Base-by-base conservation (phyloP, 345 rosid species). In the Xanthoceras sorbifolium region DNA sequence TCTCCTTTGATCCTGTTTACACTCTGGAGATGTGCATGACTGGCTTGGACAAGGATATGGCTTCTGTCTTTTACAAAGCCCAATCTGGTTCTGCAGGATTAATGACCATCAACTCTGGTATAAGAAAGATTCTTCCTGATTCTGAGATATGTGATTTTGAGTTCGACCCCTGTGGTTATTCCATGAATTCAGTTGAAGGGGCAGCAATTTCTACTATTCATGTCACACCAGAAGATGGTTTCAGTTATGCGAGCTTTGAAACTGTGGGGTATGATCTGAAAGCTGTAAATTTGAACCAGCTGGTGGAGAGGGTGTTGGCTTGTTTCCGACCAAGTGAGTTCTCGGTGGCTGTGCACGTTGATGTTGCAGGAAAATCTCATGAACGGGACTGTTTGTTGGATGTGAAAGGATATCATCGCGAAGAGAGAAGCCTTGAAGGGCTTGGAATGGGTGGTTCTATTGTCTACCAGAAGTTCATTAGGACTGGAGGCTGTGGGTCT, bases 11-110 rank as follows among this genome's bases (percentile, higher is more conserved):
- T 55, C 81, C 89, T 11, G 77, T 85, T 63, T 86, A 87, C 82
- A 90, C 98, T 11, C 52, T 92, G 17, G 97, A 93, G 90, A 92
- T 93, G 92, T 93, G 97, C 84, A 84, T 93, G 97, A 93, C 98
- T 71, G 94, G 91, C 11, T 60, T 91, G 79, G 88, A 90, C 80
- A 83, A 79, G 79, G 81, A 84, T 28, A 76, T 64, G 64, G 93
- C 91, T 50, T 86, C 91, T 11, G 88, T 91, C 18, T 91, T 90
- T 73, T 87, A 79, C 76, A 89, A 89, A 84, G 67, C 77, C 4
- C 76, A 83, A 28, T 78, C 91, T 0, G 74, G 74, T 50, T 85
- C 89, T 2, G 93, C 93, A 5, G 83, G 86, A 59, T 75, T 42
- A 42, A 92, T 90, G 93, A 88, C 93, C 18, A 63, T 77, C 10